These are phyloP conservation scores for Pilasporangium apinafurcum DNA, from an alignment of 352 stramenopile genomes.

Conservation along the genomic window DNA sequence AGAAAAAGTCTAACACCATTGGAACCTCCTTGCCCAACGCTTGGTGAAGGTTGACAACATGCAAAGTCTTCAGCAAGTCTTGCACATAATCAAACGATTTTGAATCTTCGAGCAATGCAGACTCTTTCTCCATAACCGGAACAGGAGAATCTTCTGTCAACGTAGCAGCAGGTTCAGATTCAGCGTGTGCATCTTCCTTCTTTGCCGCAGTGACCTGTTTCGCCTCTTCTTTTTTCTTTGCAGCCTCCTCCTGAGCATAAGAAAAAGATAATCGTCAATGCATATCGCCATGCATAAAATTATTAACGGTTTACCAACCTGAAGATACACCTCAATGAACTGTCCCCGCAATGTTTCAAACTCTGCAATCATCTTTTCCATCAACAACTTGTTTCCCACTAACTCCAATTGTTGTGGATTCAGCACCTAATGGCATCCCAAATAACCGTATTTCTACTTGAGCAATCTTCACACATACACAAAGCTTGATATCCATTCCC, in stretches of 20 bases:
- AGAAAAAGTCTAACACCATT: constrained; percentile 81
- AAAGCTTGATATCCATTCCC: neutral
- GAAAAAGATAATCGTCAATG: neutral
- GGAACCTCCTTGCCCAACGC: constrained; percentile 66
- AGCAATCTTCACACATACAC: neutral
- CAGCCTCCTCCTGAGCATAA: constrained; percentile 21
- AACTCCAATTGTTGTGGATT: constrained; percentile 78
- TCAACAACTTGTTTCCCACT: constrained; percentile 44
- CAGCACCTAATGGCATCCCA: constrained; percentile 18
- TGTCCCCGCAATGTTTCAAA: constrained; percentile 72
- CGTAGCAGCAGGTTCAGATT: neutral
- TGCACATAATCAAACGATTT: constrained; percentile 46
- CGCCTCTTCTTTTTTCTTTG: constrained; percentile 19
- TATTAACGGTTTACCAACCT: constrained; percentile 7
- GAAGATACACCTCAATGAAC: constrained; percentile 58
- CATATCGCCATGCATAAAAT: neutral
- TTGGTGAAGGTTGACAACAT: constrained; percentile 74
- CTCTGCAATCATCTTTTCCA: constrained; percentile 73
- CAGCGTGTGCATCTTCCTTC: constrained; percentile 4
- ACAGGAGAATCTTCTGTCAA: neutral
- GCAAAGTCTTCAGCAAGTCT: constrained; percentile 70
- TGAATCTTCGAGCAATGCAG: neutral
- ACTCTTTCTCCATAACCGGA: constrained; percentile 6
- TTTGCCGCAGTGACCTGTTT: neutral
- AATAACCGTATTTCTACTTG: neutral